phyloP scores from a whole-genome alignment of 2,329 filamentous ascomycete genomes.

The Exophiala lecanii-corni region DNA sequence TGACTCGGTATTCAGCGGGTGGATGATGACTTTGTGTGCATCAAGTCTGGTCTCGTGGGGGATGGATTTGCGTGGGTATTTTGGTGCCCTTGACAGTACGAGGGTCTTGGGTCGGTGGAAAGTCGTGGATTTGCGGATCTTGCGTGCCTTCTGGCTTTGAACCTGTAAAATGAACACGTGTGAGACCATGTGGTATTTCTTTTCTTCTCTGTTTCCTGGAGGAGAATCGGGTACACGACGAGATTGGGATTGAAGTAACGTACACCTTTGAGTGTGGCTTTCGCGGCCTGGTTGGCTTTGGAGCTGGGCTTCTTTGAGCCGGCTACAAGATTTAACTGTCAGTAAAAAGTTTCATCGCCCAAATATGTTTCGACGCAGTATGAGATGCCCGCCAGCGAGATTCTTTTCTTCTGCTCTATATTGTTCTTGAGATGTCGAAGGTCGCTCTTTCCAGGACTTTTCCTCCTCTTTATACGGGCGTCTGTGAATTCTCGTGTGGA shows the following conservation, averaged over 20 bases:
- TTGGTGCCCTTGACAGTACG: slow-evolving; percentile 80
- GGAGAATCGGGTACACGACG: slow-evolving; percentile 28
- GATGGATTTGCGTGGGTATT: slow-evolving; percentile 96
- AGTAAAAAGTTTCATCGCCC: slow-evolving; percentile 2
- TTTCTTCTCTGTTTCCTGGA: slow-evolving; percentile 11
- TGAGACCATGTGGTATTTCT: too few species aligned
- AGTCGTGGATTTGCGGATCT: slow-evolving; percentile 85
- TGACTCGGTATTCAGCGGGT: slow-evolving; percentile 98
- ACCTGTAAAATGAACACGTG: slow-evolving; percentile 44
- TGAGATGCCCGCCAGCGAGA: not conserved
- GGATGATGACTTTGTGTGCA: slow-evolving; percentile 94
- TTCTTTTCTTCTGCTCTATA: not conserved
- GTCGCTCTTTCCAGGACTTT: too few species aligned
- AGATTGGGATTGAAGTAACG: too few species aligned
- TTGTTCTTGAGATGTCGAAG: not conserved
- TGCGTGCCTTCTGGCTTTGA: slow-evolving; percentile 80
- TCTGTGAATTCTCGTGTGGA: not conserved
- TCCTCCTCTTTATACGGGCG: not conserved
- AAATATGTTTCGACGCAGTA: not conserved
- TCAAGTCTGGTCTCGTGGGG: slow-evolving; percentile 86
- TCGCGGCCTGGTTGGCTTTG: slow-evolving; percentile 88
- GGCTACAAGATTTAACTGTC: slow-evolving; percentile 11
- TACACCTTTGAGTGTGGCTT: slow-evolving; percentile 95
- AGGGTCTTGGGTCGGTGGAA: slow-evolving; percentile 99
- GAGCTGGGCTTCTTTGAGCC: slow-evolving; percentile 55